Evolutionary conservation across 352 stramenopile genomes (phyloP).

Genomic region (Pythium chondricola): DNA sequence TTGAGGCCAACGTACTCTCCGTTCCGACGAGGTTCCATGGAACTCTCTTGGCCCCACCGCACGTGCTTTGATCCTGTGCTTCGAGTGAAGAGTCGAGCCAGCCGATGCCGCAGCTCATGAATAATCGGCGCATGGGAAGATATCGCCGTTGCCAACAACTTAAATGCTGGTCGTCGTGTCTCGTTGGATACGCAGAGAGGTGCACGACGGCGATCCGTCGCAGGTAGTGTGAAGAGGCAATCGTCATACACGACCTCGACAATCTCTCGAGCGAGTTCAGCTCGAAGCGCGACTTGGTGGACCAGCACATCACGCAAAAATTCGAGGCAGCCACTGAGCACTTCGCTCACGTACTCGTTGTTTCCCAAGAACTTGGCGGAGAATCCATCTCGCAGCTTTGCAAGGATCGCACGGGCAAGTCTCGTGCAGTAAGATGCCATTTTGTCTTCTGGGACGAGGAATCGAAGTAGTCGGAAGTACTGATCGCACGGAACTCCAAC

Average conservation of each 20-base stretch:
- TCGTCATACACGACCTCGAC: conserved; percentile 82
- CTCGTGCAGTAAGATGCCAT: conserved; percentile 40
- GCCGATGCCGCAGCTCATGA: conserved; percentile 43
- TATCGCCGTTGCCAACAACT: conserved; percentile 73
- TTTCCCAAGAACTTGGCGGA: conserved; percentile 74
- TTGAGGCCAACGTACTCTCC: conserved; percentile 92
- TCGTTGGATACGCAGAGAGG: conserved; percentile 74
- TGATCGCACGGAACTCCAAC: conserved; percentile 59
- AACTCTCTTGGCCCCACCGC: conserved; percentile 82
- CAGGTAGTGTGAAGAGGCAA: conserved; percentile 78
- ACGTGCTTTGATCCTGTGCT: conserved; percentile 34
- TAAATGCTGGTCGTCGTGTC: conserved; percentile 73
- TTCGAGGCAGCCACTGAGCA: conserved; percentile 71
- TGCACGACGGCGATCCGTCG: conserved; percentile 48
- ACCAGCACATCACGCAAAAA: conserved; percentile 68
- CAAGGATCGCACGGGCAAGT: conserved; percentile 42
- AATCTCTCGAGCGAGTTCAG: conserved; percentile 50
- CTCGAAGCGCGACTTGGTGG: conserved; percentile 41
- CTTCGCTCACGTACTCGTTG: conserved; percentile 60
- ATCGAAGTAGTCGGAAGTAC: conserved; percentile 64
- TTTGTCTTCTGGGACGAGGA: conserved; percentile 56
- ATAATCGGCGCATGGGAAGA: conserved; percentile 59
- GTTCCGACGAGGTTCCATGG: conserved; percentile 72
- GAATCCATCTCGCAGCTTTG: conserved; percentile 63
- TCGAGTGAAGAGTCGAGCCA: conserved; percentile 56